Percentiles rank a stretch among this genome's conserved stretches.
Conservation (phyloP, 495 filamentous ascomycete species). For the Cryomyces minteri region DNA sequence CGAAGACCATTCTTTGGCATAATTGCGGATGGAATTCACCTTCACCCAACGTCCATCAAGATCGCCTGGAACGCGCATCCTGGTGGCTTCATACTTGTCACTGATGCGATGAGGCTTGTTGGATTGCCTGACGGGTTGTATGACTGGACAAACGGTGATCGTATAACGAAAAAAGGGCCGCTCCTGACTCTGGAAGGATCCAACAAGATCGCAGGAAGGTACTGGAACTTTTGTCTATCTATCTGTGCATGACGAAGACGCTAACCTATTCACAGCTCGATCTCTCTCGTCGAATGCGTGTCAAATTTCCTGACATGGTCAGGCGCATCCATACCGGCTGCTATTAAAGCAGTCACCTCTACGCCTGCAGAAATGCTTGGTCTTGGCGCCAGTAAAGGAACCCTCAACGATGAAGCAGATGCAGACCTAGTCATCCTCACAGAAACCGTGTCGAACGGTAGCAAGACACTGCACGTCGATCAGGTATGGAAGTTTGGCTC, state of each 20-base stretch:
- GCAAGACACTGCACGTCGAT: slow-evolving; percentile 38
- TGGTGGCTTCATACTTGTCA: slow-evolving; percentile 44
- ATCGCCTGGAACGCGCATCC: slow-evolving; percentile 45
- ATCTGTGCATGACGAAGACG: not conserved
- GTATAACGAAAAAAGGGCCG: slow-evolving; percentile 46
- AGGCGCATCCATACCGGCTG: slow-evolving; percentile 40
- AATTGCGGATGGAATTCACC: slow-evolving; percentile 48
- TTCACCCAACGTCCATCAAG: slow-evolving; percentile 43
- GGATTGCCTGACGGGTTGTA: slow-evolving; percentile 63
- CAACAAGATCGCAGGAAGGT: slow-evolving; percentile 54
- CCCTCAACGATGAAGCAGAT: slow-evolving; percentile 48
- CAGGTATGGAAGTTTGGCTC: slow-evolving; percentile 63
- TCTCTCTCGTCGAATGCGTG: slow-evolving; percentile 61
- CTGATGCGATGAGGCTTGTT: slow-evolving; percentile 45
- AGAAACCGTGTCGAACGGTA: slow-evolving; percentile 28
- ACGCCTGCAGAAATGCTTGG: slow-evolving; percentile 60
- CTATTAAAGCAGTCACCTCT: slow-evolving; percentile 48
- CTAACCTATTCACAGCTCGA: slow-evolving; percentile 25
- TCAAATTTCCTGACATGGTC: slow-evolving; percentile 64
- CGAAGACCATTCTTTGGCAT: slow-evolving; percentile 42
- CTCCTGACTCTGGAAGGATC: slow-evolving; percentile 49
- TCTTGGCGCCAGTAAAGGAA: slow-evolving; percentile 45
- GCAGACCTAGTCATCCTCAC: slow-evolving; percentile 61
- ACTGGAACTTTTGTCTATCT: slow-evolving; percentile 2
- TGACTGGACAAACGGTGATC: slow-evolving; percentile 60